Evolutionary conservation across 352 stramenopile genomes (phyloP).

Genomic region (Pythium phragmitis): DNA sequence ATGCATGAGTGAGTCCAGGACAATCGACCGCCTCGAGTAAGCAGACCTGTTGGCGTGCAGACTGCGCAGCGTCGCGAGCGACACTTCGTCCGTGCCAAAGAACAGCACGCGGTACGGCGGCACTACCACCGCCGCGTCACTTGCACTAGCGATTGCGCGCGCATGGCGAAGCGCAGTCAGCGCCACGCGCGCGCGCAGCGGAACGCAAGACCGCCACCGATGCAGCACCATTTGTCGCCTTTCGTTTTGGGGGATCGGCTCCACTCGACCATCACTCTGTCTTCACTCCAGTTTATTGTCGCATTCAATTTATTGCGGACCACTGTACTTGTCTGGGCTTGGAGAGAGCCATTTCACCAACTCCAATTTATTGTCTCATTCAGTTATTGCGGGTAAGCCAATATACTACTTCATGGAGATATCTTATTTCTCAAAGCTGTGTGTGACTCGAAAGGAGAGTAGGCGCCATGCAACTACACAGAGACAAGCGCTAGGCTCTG

Average conservation of each 20-base stretch:
- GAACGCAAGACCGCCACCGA: not conserved
- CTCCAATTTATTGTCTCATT: no score
- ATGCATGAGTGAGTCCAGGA: not conserved
- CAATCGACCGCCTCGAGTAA: not conserved
- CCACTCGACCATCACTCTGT: constrained; percentile 1
- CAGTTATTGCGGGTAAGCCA: not conserved
- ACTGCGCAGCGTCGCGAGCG: constrained; percentile 65
- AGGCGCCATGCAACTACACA: not conserved
- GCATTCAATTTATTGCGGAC: not conserved
- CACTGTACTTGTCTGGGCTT: no score
- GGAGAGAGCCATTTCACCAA: no score
- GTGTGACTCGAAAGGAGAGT: not conserved
- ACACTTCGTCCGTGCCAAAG: constrained; percentile 86
- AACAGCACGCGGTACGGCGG: constrained; percentile 65
- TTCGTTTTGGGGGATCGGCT: constrained; percentile 1
- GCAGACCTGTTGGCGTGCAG: constrained; percentile 66
- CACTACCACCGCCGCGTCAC: not conserved
- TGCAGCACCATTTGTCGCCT: not conserved
- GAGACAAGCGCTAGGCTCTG: no score
- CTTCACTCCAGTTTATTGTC: not conserved
- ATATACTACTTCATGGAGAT: not conserved
- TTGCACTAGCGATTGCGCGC: not conserved
- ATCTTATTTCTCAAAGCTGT: not conserved
- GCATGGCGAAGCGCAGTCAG: not conserved
- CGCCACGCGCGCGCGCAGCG: not conserved